phyloP scores from a whole-genome alignment of 306 rosid species.

The Castanopsis chinensis region DNA sequence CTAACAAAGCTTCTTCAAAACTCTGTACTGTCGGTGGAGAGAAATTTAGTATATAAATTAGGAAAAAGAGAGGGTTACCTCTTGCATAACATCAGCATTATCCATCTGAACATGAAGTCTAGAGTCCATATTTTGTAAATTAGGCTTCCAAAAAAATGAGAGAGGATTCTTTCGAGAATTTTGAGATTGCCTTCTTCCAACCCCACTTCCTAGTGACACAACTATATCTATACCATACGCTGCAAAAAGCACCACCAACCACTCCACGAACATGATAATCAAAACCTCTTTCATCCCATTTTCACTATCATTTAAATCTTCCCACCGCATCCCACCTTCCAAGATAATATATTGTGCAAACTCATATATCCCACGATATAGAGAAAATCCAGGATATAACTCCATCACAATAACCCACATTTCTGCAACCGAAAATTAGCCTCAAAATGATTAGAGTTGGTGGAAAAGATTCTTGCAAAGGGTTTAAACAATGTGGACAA shows the following conservation, averaged over 20 bases:
- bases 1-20: neutral
- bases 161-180: conserved; percentile 41
- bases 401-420: conserved; percentile 63
- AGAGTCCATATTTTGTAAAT: conserved; percentile 51
- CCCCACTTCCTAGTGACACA: conserved; percentile 51
- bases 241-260: conserved; percentile 53
- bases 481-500: neutral
- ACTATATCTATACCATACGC: conserved; percentile 71
- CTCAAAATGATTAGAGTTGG: neutral
- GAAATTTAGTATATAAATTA: neutral
- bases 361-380: conserved; percentile 80
- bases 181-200: conserved; percentile 47
- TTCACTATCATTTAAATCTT: conserved; percentile 51
- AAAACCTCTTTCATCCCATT: conserved; percentile 72
- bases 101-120: conserved; percentile 70
- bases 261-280: conserved; percentile 64
- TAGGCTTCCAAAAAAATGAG: conserved; percentile 46
- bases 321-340: conserved; percentile 78
- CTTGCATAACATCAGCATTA: conserved; percentile 71
- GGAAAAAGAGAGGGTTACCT: conserved; percentile 46
- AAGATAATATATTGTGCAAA: conserved; percentile 49
- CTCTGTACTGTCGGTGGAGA: neutral
- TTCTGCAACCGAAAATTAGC: conserved; percentile 30
- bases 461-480: neutral
- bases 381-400: conserved; percentile 75